phyloP scores from a whole-genome alignment of 306 rosid species.

The Fragaria nilgerrensis region DNA sequence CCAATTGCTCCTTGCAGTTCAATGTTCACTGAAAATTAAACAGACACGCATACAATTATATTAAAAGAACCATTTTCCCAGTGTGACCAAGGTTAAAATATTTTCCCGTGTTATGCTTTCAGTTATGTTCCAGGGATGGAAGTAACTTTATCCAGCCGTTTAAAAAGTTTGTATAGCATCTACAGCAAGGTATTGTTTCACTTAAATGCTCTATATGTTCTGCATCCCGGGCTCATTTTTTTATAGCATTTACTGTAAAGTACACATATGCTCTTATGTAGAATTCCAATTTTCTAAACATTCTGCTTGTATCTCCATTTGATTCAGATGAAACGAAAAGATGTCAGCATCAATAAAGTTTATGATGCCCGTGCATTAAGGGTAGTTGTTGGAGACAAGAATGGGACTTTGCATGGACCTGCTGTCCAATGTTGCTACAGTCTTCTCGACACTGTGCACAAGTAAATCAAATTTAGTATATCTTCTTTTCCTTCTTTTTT shows the following conservation, averaged over 20 bases:
- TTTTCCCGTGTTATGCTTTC: conserved; percentile 32
- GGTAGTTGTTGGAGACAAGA: conserved; percentile 97
- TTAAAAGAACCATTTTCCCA: neutral
- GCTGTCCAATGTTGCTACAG: conserved; percentile 93
- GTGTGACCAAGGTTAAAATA: conserved; percentile 22
- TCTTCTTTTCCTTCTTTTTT: conserved; percentile 14
- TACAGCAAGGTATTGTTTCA: conserved; percentile 73
- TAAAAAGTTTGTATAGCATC: conserved; percentile 91
- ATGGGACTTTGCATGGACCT: conserved; percentile 86
- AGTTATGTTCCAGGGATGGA: conserved; percentile 99
- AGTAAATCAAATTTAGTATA: conserved; percentile 38
- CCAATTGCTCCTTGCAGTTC: conserved; percentile 29
- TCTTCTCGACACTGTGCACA: conserved; percentile 91
- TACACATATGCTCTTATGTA: neutral
- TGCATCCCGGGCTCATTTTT: neutral
- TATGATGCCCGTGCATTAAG: conserved; percentile 95
- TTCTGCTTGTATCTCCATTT: conserved; percentile 21
- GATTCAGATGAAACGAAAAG: conserved; percentile 86
- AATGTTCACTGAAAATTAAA: neutral
- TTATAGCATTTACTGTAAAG: neutral
- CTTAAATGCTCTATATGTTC: conserved; percentile 1
- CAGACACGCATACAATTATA: neutral
- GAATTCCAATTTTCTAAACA: conserved; percentile 3
- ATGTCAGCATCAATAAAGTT: conserved; percentile 67
- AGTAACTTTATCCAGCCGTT: conserved; percentile 84